phyloP scores from a whole-genome alignment of 2,329 filamentous ascomycete species.

The Cytospora piceicola region DNA sequence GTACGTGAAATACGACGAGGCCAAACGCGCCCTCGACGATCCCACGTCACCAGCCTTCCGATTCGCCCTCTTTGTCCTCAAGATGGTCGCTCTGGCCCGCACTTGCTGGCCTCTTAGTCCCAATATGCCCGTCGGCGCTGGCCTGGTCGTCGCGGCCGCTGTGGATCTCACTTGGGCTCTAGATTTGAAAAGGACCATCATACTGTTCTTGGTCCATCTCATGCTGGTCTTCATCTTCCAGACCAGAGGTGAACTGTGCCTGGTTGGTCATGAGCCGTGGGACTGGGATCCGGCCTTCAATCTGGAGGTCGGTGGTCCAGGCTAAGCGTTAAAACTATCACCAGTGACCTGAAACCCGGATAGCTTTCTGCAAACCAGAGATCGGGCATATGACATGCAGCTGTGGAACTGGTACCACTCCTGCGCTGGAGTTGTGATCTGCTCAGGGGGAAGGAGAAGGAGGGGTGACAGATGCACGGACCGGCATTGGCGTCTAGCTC shows the following conservation, averaged over 20 bases:
- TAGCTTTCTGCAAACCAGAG: neutral
- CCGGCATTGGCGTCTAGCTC: constrained; percentile 4
- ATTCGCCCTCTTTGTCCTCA: constrained; percentile 67
- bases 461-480: constrained; percentile 4
- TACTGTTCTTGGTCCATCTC: constrained; percentile 24
- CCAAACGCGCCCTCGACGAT: constrained; percentile 6
- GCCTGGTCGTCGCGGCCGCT: constrained; percentile 69
- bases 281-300: constrained; percentile 22
- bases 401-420: neutral
- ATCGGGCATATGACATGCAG: neutral
- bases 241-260: constrained; percentile 17
- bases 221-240: constrained; percentile 18
- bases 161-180: constrained; percentile 56
- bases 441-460: neutral
- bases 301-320: neutral
- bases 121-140: constrained; percentile 66
- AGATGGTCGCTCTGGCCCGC: constrained; percentile 66
- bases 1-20: constrained; percentile 9
- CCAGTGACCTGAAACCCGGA: neutral
- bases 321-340: neutral
- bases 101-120: constrained; percentile 74
- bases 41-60: constrained; percentile 47
- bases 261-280: constrained; percentile 20
- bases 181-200: constrained; percentile 18
- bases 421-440: too few relatives aligned